Percentiles rank a stretch among this genome's conserved stretches.
Conservation (phyloP, 495 filamentous ascomycete genomes). For the Penicillium macrosclerotiorum region DNA sequence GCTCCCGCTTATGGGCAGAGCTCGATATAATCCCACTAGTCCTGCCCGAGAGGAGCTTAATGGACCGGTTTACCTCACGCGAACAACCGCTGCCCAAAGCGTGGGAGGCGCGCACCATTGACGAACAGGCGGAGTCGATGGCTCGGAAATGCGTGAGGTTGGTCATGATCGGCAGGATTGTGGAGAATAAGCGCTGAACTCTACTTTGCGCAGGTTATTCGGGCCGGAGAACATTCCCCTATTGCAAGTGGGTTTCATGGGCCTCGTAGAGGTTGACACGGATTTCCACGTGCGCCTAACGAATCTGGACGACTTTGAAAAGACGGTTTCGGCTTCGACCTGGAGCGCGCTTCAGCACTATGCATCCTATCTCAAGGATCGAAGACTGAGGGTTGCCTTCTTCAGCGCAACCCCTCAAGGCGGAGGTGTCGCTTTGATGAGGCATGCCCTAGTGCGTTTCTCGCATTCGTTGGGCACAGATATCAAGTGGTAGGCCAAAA, state of each 20-base stretch:
- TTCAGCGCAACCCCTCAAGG: slow-evolving; percentile 86
- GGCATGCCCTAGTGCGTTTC: slow-evolving; percentile 78
- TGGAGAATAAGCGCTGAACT: slow-evolving; percentile 11
- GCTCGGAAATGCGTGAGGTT: slow-evolving; percentile 76
- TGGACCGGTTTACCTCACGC: slow-evolving; percentile 18
- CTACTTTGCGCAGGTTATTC: slow-evolving; percentile 56
- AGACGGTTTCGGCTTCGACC: slow-evolving; percentile 58
- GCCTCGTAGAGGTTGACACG: slow-evolving; percentile 74
- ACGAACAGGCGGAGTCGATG: slow-evolving; percentile 86
- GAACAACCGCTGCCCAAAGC: slow-evolving; percentile 2
- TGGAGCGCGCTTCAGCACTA: slow-evolving; percentile 71
- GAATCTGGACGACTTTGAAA: slow-evolving; percentile 60
- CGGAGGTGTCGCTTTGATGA: slow-evolving; percentile 85
- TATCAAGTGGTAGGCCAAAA: slow-evolving; percentile 60
- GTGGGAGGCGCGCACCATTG: slow-evolving; percentile 58
- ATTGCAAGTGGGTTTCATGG: slow-evolving; percentile 70
- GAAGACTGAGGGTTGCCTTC: slow-evolving; percentile 73
- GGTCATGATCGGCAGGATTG: slow-evolving; percentile 14
- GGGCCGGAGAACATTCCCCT: slow-evolving; percentile 71
- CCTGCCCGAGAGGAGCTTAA: slow-evolving; percentile 29
- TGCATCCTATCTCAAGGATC: slow-evolving; percentile 61
- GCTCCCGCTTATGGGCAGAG: slow-evolving; percentile 75
- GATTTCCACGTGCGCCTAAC: slow-evolving; percentile 60
- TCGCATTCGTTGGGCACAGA: slow-evolving; percentile 66
- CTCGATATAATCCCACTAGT: slow-evolving; percentile 75